Evolutionary conservation across 306 rosid species (phyloP).

Genomic region (Glycyrrhiza uralensis): DNA sequence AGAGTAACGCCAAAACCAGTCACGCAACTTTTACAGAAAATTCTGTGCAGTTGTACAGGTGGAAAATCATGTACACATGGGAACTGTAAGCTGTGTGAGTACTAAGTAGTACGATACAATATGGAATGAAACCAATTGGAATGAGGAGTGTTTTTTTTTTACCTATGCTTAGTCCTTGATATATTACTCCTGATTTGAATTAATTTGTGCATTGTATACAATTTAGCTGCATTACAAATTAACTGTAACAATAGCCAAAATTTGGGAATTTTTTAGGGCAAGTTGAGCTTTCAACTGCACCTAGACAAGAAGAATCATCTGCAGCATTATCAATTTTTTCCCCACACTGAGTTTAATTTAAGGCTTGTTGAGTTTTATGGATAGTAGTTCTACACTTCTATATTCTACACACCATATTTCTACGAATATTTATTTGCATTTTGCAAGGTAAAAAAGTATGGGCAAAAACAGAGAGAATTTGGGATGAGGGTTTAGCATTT

Average conservation of each 20-base stretch:
- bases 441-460: not conserved
- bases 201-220: not conserved
- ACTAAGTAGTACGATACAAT: not conserved
- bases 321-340: not conserved
- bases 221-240: not conserved
- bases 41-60: constrained; percentile 6
- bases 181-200: not conserved
- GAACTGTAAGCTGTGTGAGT: not conserved
- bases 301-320: constrained; percentile 33
- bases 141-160: not conserved
- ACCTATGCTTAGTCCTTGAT: not conserved
- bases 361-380: not conserved
- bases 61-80: constrained; percentile 1
- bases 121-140: constrained; percentile 10
- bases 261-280: not conserved
- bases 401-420: not conserved
- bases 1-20: not conserved
- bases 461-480: not conserved
- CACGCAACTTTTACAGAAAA: constrained; percentile 16
- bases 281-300: constrained; percentile 16
- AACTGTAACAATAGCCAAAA: not conserved
- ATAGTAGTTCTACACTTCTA: not conserved
- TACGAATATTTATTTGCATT: not conserved
- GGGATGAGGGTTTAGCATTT: not conserved
- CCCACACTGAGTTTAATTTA: not conserved